Evolutionary conservation across 768 basidiomycete genomes (phyloP).

Genomic region (Phylloporus sp.): DNA sequence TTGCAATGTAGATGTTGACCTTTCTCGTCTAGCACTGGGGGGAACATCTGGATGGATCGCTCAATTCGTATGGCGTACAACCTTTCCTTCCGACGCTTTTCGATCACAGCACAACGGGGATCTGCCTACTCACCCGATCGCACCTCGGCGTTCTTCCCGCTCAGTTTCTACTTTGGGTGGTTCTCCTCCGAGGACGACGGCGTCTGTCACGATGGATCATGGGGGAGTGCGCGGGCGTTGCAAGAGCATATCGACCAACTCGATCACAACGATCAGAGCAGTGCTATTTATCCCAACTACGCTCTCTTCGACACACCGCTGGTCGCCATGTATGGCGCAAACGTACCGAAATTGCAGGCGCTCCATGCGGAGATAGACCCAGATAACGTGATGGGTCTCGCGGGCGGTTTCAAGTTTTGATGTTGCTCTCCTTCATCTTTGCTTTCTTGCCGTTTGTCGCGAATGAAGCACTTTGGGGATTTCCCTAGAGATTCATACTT

Average conservation of each 20-base stretch:
- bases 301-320: conserved; percentile 50
- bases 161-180: conserved; percentile 41
- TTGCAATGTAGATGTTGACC: not conserved
- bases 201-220: conserved; percentile 34
- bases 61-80: conserved; percentile 30
- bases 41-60: not conserved
- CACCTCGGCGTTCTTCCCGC: conserved; percentile 33
- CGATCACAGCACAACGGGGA: conserved; percentile 31
- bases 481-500: no score
- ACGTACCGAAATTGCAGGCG: conserved; percentile 32
- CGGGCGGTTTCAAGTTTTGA: conserved; percentile 49
- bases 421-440: no score
- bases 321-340: conserved; percentile 43
- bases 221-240: conserved; percentile 36
- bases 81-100: conserved; percentile 47
- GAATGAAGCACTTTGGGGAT: no score
- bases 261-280: conserved; percentile 34
- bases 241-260: conserved; percentile 26
- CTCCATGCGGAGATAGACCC: conserved; percentile 51
- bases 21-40: conserved; percentile 11
- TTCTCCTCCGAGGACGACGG: not conserved
- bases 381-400: conserved; percentile 53
- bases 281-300: conserved; percentile 53
- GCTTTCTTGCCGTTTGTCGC: no score
- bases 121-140: conserved; percentile 49